These are phyloP conservation scores for Lignosus rhinocerotis DNA, from an alignment of 1,284 basidiomycete species.

Conservation along the genomic window DNA sequence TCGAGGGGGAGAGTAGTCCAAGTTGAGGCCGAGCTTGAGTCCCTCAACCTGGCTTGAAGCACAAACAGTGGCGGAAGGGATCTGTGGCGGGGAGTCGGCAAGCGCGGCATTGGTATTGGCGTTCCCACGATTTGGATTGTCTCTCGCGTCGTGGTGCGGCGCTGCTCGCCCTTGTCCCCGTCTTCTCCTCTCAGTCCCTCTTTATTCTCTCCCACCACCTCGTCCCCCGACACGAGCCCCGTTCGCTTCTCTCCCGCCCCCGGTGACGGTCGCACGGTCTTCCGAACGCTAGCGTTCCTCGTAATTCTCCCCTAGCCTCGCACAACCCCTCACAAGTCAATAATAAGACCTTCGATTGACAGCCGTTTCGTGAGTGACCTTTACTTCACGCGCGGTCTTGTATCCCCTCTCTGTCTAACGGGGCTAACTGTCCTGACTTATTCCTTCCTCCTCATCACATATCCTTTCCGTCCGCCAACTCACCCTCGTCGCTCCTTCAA, in stretches of 20 bases:
- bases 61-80: no score
- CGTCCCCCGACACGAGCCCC: constrained; percentile 11
- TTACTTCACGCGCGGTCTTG: constrained; percentile 6
- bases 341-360: constrained; percentile 2
- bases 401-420: constrained; percentile 8
- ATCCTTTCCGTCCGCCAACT: not conserved
- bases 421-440: constrained; percentile 3
- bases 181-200: constrained; percentile 1
- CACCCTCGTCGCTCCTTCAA: constrained; percentile 18
- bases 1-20: no score
- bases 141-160: not conserved
- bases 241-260: constrained; percentile 10
- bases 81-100: not conserved
- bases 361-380: constrained; percentile 18
- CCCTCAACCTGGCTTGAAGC: no score
- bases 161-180: not conserved
- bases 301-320: constrained; percentile 5
- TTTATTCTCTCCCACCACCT: not conserved
- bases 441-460: constrained; percentile 2
- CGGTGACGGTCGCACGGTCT: not conserved
- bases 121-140: not conserved
- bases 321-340: constrained; percentile 1
- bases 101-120: not conserved
- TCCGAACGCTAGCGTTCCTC: constrained; percentile 1
- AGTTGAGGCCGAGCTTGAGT: no score